phyloP scores from a whole-genome alignment of 768 basidiomycete species.

The Inosperma sp. region DNA sequence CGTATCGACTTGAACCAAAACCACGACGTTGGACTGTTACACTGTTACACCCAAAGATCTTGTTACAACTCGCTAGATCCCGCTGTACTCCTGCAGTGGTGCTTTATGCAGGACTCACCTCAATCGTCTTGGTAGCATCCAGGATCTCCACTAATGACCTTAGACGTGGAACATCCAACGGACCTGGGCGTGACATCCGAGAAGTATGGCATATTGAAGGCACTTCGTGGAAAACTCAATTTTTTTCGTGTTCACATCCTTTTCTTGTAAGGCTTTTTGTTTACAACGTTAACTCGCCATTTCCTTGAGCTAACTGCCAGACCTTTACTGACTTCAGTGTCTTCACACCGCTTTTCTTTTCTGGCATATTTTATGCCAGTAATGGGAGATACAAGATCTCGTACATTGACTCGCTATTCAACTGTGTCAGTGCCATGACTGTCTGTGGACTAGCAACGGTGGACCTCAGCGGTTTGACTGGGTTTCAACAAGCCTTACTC shows the following conservation, averaged over 20 bases:
- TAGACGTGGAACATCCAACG: too few species aligned
- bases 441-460: slow-evolving; percentile 73
- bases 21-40: too few species aligned
- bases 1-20: too few species aligned
- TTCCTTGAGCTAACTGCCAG: slow-evolving; percentile 6
- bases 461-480: slow-evolving; percentile 62
- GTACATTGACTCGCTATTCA: slow-evolving; percentile 77
- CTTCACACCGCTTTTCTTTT: slow-evolving; percentile 73
- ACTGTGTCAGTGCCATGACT: slow-evolving; percentile 71
- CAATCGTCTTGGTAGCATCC: too few species aligned
- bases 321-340: slow-evolving; percentile 41
- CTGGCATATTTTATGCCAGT: slow-evolving; percentile 76
- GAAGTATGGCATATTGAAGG: background rate
- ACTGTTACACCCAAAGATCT: too few species aligned
- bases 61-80: too few species aligned
- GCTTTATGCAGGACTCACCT: too few species aligned
- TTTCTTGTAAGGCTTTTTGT: slow-evolving; percentile 46
- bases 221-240: slow-evolving; percentile 48
- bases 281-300: background rate
- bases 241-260: slow-evolving; percentile 62
- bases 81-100: too few species aligned
- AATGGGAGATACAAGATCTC: slow-evolving; percentile 68
- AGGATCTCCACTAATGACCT: too few species aligned
- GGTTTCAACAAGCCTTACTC: slow-evolving; percentile 63
- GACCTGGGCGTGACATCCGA: too few species aligned